Conservation (phyloP, 306 rosid genomes). For the Argentina anserina region DNA sequence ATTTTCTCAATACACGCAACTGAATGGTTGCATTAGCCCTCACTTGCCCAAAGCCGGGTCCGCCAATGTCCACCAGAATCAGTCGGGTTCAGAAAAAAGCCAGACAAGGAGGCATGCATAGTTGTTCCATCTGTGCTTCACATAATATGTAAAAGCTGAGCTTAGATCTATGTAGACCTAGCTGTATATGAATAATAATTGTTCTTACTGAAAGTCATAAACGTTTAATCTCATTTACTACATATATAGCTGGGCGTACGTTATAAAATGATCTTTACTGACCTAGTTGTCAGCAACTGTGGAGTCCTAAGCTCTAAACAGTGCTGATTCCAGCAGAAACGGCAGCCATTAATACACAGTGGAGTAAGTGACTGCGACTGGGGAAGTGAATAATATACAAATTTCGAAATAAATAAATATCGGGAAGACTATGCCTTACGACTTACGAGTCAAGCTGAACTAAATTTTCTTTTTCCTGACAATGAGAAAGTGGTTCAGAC, state of each 20-base stretch:
- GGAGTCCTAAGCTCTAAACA: background rate
- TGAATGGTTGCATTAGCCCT: too few species aligned
- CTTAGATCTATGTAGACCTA: background rate
- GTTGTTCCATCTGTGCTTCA: background rate
- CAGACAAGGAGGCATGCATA: slow-evolving; percentile 4
- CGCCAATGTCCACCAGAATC: slow-evolving; percentile 1
- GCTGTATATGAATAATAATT: slow-evolving; percentile 4
- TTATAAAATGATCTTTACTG: background rate
- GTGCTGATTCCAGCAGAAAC: background rate
- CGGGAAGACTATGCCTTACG: background rate
- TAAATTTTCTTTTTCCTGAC: background rate
- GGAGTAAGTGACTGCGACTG: background rate
- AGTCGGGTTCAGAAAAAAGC: background rate
- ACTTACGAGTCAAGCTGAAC: background rate
- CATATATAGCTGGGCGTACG: background rate
- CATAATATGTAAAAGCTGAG: background rate
- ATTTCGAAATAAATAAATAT: background rate
- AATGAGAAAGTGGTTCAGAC: background rate
- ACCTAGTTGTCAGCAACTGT: slow-evolving; percentile 11
- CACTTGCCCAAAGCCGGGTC: too few species aligned
- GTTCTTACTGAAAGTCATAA: background rate
- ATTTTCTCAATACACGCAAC: too few species aligned
- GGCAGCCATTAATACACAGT: slow-evolving; percentile 5
- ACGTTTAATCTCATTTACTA: background rate
- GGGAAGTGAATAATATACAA: background rate